Base-by-base conservation (phyloP, 257 asterid genomes). In the Plantago ovata region DNA sequence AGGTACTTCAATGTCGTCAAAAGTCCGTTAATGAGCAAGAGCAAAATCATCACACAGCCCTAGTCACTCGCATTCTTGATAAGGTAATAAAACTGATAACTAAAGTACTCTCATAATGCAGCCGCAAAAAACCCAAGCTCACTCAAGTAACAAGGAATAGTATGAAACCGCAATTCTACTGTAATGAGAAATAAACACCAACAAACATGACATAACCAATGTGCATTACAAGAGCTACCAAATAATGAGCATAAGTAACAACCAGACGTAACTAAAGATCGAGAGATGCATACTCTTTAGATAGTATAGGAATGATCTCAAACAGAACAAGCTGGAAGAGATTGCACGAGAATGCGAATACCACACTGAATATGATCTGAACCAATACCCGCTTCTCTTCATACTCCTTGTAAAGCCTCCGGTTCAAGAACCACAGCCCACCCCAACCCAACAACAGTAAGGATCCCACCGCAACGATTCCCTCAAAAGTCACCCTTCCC, bases 361-460 rank as follows among this genome's bases (percentile, higher is more conserved):
- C 97, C 59, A 84, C 86, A 62, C 99, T 89, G 84, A 89, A 93
- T 53, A 93, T 93, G 82, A 89, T 89, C 86, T 93, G 99, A 21
- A 93, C 99, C 65, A 89, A 66, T 4, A 79, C 94, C 71, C 94
- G 79, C 72, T 93, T 93, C 86, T 93, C 98, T 67, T 93, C 97
- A 62, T 89, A 93, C 76, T 93, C 99, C 72, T 93, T 93, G 82
- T 93, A 93, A 18, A 93, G 84, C 74, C 94, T 78, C 39, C 87
- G 75, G 70, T 93, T 93, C 82, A 93, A 55, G 68, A 93, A 93
- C 99, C 99, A 93, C 50, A 93, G 50, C 10, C 97, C 99, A 28
- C 82, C 83, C 96, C 97, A 93, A 13, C 96, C 99, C 44, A 89
- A 69, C 67, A 89, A 72, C 38, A 79, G 61, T 65, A 93, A 74